phyloP scores from a whole-genome alignment of 352 stramenopile species.

The Plasmopara viticola region DNA sequence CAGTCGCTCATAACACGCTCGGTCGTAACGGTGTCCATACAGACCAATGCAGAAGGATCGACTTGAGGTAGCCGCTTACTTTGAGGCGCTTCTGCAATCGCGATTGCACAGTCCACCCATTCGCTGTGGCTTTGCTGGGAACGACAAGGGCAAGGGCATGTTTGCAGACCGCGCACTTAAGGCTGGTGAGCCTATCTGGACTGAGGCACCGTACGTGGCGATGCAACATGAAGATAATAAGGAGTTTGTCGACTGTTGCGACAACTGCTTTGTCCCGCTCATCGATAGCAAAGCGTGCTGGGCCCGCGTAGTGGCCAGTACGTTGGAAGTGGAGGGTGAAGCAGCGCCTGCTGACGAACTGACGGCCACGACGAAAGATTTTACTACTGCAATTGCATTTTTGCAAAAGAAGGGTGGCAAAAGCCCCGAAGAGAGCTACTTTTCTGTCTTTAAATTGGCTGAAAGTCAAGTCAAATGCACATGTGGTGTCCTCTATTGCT shows the following conservation, averaged over 20 bases:
- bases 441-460: slow-evolving; percentile 53
- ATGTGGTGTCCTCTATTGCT: slow-evolving; percentile 86
- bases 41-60: slow-evolving; percentile 37
- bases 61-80: slow-evolving; percentile 48
- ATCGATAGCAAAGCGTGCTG: slow-evolving; percentile 58
- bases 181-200: slow-evolving; percentile 68
- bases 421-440: slow-evolving; percentile 61
- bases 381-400: slow-evolving; percentile 49
- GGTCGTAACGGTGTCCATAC: neutral
- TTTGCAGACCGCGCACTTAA: slow-evolving; percentile 47
- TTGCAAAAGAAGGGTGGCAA: slow-evolving; percentile 64
- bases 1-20: neutral
- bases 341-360: slow-evolving; percentile 39
- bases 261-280: slow-evolving; percentile 73
- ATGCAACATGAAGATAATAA: slow-evolving; percentile 82
- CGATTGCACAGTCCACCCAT: slow-evolving; percentile 50
- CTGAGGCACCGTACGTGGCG: slow-evolving; percentile 59
- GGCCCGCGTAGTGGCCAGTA: slow-evolving; percentile 41
- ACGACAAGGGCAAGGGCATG: slow-evolving; percentile 71
- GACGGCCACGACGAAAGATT: slow-evolving; percentile 39
- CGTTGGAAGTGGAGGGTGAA: slow-evolving; percentile 30
- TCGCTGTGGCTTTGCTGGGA: slow-evolving; percentile 36
- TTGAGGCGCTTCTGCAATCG: slow-evolving; percentile 48
- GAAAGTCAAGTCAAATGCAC: slow-evolving; percentile 47
- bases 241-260: slow-evolving; percentile 71